phyloP scores from a whole-genome alignment of 331 rosid species.

The Quercus tomentella region DNA sequence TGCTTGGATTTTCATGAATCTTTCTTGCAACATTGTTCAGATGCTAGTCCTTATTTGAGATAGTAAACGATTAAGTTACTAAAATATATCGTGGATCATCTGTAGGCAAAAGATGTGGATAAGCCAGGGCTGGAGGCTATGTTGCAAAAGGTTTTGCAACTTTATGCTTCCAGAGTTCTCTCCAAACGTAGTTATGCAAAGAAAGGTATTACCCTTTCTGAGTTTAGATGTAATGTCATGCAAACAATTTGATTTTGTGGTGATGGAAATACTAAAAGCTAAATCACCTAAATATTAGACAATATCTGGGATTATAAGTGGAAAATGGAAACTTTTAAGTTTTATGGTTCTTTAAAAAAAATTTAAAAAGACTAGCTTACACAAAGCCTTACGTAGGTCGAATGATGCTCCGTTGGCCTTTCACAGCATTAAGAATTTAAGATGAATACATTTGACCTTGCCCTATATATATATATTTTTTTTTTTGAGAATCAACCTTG shows the following conservation, averaged over 20 bases:
- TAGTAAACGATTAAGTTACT: neutral
- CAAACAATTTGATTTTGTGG: slow-evolving; percentile 17
- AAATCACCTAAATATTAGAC: neutral
- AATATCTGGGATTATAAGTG: neutral
- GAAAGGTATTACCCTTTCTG: slow-evolving; percentile 42
- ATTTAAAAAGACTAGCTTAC: neutral
- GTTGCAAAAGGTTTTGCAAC: slow-evolving; percentile 93
- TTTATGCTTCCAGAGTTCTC: slow-evolving; percentile 83
- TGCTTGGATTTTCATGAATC: slow-evolving; percentile 1
- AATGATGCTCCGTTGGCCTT: neutral
- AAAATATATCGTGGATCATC: slow-evolving; percentile 17
- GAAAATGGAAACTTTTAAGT: neutral
- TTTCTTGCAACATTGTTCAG: slow-evolving; percentile 2
- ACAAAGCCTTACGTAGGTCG: neutral
- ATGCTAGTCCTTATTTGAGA: neutral
- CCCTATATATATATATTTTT: too few species aligned
- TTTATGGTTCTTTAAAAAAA: too few species aligned
- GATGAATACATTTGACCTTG: neutral
- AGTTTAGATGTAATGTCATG: neutral
- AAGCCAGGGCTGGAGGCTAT: slow-evolving; percentile 98
- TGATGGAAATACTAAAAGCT: neutral
- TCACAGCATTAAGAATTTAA: neutral
- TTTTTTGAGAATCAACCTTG: too few species aligned
- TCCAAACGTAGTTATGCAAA: slow-evolving; percentile 76
- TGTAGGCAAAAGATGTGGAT: slow-evolving; percentile 90